A percentile compares a stretch with the other conserved stretches of the same genome.
Evolutionary conservation across 768 basidiomycete species (phyloP).

Genomic region (Glaciozyma martinii): DNA sequence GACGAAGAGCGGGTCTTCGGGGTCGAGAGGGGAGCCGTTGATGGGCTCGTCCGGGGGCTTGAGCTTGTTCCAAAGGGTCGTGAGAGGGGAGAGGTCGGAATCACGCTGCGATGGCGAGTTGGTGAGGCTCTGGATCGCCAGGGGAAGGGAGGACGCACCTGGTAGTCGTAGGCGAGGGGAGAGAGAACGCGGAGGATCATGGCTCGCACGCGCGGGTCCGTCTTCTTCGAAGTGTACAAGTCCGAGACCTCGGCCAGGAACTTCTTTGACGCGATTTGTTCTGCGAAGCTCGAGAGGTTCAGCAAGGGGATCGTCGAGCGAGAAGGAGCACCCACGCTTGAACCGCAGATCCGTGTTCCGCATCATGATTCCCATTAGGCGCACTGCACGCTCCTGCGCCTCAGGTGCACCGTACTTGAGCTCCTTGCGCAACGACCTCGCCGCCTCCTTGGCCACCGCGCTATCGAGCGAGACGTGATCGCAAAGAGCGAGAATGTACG

Average conservation of each 20-base stretch:
- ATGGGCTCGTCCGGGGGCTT: slow-evolving; percentile 15
- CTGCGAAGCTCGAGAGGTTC: background rate
- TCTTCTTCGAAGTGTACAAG: slow-evolving; percentile 13
- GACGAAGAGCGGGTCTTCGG: slow-evolving; percentile 27
- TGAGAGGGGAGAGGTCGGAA: slow-evolving; percentile 19
- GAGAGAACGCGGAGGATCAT: slow-evolving; percentile 27
- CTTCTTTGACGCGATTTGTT: slow-evolving; percentile 30
- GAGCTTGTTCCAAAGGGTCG: slow-evolving; percentile 20
- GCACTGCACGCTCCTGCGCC: slow-evolving; percentile 14
- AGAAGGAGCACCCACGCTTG: slow-evolving; percentile 10
- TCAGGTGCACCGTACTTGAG: slow-evolving; percentile 26
- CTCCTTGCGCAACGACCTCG: slow-evolving; percentile 30
- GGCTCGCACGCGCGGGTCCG: slow-evolving; percentile 15
- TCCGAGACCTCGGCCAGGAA: slow-evolving; percentile 22
- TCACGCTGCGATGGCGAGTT: slow-evolving; percentile 6
- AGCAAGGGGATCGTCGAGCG: background rate
- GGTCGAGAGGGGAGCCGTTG: slow-evolving; percentile 26
- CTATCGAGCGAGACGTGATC: slow-evolving; percentile 13
- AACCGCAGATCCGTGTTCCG: slow-evolving; percentile 26
- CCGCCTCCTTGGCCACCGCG: slow-evolving; percentile 16
- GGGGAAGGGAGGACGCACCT: slow-evolving; percentile 5
- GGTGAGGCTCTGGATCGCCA: background rate
- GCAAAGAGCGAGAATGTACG: slow-evolving; percentile 14
- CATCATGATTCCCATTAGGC: slow-evolving; percentile 5
- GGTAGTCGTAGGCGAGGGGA: slow-evolving; percentile 27